A percentile compares a stretch with the other conserved stretches of the same genome.
phyloP scores from a whole-genome alignment of 441 rosid species.

The Hypseocharis bilobata region DNA sequence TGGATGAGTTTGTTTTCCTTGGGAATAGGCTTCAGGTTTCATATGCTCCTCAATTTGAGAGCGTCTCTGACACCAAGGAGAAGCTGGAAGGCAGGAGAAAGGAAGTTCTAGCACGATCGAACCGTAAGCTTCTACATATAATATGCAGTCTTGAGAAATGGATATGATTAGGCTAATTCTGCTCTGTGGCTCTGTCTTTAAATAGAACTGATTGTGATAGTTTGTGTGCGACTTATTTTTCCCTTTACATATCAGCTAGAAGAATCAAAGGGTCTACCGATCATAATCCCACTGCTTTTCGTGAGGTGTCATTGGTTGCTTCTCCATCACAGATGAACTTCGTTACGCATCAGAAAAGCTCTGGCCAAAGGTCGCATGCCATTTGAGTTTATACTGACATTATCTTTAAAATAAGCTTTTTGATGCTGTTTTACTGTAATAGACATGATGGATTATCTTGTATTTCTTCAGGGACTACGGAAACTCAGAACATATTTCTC shows the following conservation, averaged over 20 bases:
- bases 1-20: conserved; percentile 68
- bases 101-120: conserved; percentile 57
- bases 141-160: not conserved
- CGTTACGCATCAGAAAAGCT: conserved; percentile 22
- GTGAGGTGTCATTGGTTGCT: conserved; percentile 21
- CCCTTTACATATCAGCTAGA: conserved; percentile 35
- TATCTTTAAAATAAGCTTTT: not conserved
- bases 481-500: conserved; percentile 29
- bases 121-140: conserved; percentile 35
- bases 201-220: not conserved
- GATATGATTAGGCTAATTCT: not conserved
- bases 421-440: not conserved
- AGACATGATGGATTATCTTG: conserved; percentile 14
- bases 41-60: conserved; percentile 75
- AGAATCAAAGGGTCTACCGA: conserved; percentile 30
- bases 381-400: not conserved
- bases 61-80: conserved; percentile 50
- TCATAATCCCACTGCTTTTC: conserved; percentile 20
- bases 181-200: not conserved
- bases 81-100: conserved; percentile 69
- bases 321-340: conserved; percentile 25
- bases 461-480: conserved; percentile 29
- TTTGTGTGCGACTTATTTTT: not conserved
- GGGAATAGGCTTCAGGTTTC: conserved; percentile 64
- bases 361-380: conserved; percentile 19